These are phyloP conservation scores for Verticillium alfalfae DNA, from an alignment of 2,329 filamentous ascomycete species.

Conservation along the genomic window DNA sequence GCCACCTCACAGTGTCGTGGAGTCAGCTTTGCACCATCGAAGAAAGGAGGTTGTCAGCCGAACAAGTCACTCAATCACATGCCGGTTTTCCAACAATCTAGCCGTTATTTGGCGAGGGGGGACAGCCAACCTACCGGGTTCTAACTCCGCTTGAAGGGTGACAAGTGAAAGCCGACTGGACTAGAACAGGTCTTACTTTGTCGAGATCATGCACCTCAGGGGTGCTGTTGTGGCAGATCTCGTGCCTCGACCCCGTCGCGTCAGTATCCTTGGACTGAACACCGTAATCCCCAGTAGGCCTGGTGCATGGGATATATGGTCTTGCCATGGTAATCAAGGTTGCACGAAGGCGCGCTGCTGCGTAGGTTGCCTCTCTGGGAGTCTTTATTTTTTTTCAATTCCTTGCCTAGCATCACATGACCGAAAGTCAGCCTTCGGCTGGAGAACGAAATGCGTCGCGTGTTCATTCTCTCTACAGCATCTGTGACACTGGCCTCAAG, in stretches of 20 bases:
- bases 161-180: background rate
- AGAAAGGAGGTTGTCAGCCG: background rate
- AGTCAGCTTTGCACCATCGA: background rate
- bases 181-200: constrained; percentile 2
- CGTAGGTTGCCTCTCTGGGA: too few relatives aligned
- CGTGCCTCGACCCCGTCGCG: background rate
- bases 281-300: background rate
- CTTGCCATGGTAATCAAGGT: background rate
- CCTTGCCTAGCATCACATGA: too few relatives aligned
- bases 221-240: constrained; percentile 6
- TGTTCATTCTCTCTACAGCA: background rate
- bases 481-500: background rate
- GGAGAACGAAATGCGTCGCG: background rate
- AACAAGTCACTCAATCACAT: background rate
- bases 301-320: background rate
- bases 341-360: background rate
- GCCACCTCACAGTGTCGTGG: background rate
- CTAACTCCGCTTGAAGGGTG: background rate
- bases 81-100: background rate
- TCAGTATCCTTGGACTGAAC: background rate
- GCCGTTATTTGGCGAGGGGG: background rate
- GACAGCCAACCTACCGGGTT: background rate
- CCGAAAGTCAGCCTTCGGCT: background rate
- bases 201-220: constrained; percentile 9
- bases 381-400: too few relatives aligned